These are phyloP conservation scores for Metrosideros polymorpha DNA, from an alignment of 441 rosid species.

Conservation along the genomic window DNA sequence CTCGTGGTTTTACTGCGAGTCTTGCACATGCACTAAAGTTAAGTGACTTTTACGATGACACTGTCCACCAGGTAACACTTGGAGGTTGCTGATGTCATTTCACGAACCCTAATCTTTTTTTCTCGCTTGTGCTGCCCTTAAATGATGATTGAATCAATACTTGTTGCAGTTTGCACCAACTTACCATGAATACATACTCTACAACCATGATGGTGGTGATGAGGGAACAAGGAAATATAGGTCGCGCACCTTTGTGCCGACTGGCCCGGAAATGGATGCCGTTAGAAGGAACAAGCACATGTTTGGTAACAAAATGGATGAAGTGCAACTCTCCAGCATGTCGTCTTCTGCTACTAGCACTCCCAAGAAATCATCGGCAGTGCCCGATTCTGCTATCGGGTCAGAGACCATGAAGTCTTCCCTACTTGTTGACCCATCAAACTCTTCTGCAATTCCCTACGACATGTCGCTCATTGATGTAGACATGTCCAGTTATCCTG, in stretches of 20 bases:
- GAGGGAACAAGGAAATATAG: slow-evolving; percentile 85
- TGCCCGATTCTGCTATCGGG: slow-evolving; percentile 23
- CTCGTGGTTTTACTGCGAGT: slow-evolving; percentile 64
- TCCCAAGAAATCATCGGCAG: slow-evolving; percentile 26
- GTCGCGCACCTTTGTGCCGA: slow-evolving; percentile 93
- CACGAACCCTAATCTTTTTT: not conserved
- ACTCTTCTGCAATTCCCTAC: slow-evolving; percentile 49
- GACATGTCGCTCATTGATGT: slow-evolving; percentile 87
- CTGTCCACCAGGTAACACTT: slow-evolving; percentile 81
- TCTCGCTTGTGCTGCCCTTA: not conserved
- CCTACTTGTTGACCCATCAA: slow-evolving; percentile 56
- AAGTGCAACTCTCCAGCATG: slow-evolving; percentile 53
- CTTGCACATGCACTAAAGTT: slow-evolving; percentile 87
- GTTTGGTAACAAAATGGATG: slow-evolving; percentile 70
- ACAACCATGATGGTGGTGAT: slow-evolving; percentile 79
- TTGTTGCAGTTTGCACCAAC: slow-evolving; percentile 86
- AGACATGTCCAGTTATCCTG: slow-evolving; percentile 65
- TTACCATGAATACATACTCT: slow-evolving; percentile 90
- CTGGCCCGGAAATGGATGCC: slow-evolving; percentile 96
- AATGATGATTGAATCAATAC: slow-evolving; percentile 3
- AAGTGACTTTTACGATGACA: slow-evolving; percentile 93
- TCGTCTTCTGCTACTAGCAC: slow-evolving; percentile 52
- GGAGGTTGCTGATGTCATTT: not conserved
- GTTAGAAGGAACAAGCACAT: slow-evolving; percentile 70
- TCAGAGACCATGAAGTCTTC: slow-evolving; percentile 59